Evolutionary conservation across 1,284 basidiomycete genomes (phyloP).

Genomic region (Ustilago loliicola): DNA sequence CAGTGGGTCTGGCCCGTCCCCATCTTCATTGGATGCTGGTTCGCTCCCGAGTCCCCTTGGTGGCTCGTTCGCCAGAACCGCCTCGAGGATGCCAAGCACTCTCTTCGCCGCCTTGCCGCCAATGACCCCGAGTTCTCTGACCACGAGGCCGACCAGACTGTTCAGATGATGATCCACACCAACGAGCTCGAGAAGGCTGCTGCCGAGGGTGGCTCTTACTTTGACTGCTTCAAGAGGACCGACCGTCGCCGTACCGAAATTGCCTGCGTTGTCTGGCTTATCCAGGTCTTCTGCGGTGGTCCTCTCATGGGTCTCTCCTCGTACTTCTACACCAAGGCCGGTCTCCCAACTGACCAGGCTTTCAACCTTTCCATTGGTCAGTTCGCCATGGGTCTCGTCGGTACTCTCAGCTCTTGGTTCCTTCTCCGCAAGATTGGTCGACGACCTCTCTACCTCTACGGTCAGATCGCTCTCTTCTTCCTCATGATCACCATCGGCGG

Average conservation of each 20-base stretch:
- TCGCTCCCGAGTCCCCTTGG: slow-evolving; percentile 72
- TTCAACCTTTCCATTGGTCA: slow-evolving; percentile 72
- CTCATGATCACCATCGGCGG: slow-evolving; percentile 74
- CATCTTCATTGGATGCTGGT: slow-evolving; percentile 65
- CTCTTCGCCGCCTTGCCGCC: slow-evolving; percentile 71
- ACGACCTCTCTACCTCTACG: slow-evolving; percentile 73
- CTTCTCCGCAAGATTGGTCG: slow-evolving; percentile 71
- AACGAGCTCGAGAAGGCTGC: slow-evolving; percentile 71
- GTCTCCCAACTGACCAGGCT: slow-evolving; percentile 69
- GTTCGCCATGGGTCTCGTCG: slow-evolving; percentile 70
- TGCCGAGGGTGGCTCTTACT: slow-evolving; percentile 69
- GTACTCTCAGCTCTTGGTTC: slow-evolving; percentile 72
- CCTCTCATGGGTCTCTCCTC: slow-evolving; percentile 67
- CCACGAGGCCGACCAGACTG: slow-evolving; percentile 71
- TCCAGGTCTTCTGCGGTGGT: slow-evolving; percentile 69
- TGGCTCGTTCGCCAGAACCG: slow-evolving; percentile 73
- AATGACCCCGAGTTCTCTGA: slow-evolving; percentile 59
- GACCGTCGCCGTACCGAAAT: slow-evolving; percentile 73
- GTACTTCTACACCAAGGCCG: slow-evolving; percentile 72
- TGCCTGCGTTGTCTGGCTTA: slow-evolving; percentile 68
- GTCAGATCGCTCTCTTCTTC: slow-evolving; percentile 71
- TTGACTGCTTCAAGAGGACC: slow-evolving; percentile 73
- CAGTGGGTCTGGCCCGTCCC: slow-evolving; percentile 72
- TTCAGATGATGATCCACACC: slow-evolving; percentile 73
- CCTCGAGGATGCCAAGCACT: slow-evolving; percentile 72